phyloP scores from a whole-genome alignment of 306 rosid genomes.

The Abrus pulchellus region DNA sequence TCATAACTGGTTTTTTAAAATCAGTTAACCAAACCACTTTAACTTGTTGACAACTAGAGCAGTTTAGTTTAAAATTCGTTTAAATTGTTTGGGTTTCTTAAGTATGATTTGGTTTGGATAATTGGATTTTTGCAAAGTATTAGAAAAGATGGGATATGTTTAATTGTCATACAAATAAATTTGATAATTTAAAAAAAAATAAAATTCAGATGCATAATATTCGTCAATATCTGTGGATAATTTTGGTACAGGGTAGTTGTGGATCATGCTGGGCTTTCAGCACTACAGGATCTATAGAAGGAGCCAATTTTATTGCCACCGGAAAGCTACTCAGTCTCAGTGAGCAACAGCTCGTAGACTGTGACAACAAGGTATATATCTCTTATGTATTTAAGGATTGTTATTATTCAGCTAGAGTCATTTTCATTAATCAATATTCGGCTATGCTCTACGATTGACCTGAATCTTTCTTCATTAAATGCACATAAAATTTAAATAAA shows the following conservation, averaged over 20 bases:
- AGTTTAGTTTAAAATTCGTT: too few relatives aligned
- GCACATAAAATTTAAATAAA: neutral
- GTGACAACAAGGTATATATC: conserved; percentile 68
- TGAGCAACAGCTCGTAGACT: conserved; percentile 94
- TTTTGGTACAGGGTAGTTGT: conserved; percentile 70
- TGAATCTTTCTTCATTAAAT: too few relatives aligned
- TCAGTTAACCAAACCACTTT: too few relatives aligned
- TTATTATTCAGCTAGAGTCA: neutral
- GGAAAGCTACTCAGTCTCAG: conserved; percentile 91
- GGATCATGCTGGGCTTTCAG: conserved; percentile 99
- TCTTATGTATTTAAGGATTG: neutral
- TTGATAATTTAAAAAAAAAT: neutral
- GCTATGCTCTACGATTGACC: neutral
- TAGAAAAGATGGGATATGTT: too few relatives aligned
- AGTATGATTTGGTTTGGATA: too few relatives aligned
- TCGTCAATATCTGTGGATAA: neutral
- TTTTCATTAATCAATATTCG: neutral
- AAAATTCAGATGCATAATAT: neutral
- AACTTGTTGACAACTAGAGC: too few relatives aligned
- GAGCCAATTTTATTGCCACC: conserved; percentile 80
- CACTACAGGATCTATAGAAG: conserved; percentile 89
- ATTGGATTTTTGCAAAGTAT: too few relatives aligned
- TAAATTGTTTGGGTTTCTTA: too few relatives aligned
- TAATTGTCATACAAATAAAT: too few relatives aligned
- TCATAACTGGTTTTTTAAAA: too few relatives aligned